These are phyloP conservation scores for Torulaspora indica DNA, from an alignment of 805 yeast species.

Conservation along the genomic window DNA sequence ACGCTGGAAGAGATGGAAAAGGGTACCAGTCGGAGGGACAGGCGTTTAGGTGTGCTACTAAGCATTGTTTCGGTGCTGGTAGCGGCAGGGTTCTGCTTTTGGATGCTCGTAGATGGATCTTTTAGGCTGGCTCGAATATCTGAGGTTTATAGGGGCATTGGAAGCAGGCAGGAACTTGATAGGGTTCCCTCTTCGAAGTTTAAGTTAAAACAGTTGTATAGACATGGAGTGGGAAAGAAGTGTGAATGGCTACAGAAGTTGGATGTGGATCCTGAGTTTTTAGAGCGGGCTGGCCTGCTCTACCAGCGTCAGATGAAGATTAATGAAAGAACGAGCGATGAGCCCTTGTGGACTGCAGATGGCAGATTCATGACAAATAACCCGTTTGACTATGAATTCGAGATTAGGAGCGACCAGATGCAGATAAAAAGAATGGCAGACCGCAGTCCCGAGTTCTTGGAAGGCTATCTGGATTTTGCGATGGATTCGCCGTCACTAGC, in stretches of 20 bases:
- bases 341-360: constrained; percentile 24
- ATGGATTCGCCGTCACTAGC: constrained; percentile 33
- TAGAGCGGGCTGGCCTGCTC: constrained; percentile 16
- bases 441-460: constrained; percentile 58
- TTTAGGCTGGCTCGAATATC: background rate
- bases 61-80: background rate
- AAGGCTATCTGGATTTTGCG: constrained; percentile 59
- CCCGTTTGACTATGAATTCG: constrained; percentile 26
- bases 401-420: constrained; percentile 13
- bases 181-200: constrained; percentile 9
- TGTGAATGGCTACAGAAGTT: constrained; percentile 18
- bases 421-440: constrained; percentile 39
- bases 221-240: constrained; percentile 24
- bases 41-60: background rate
- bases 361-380: constrained; percentile 19
- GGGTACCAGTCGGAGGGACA: background rate
- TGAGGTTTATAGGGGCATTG: background rate
- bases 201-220: constrained; percentile 22
- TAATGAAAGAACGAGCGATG: constrained; percentile 7
- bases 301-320: constrained; percentile 10
- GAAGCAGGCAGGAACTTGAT: background rate
- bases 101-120: background rate
- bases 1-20: background rate
- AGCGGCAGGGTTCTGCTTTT: background rate
- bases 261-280: constrained; percentile 19